phyloP scores from a whole-genome alignment of 2,329 filamentous ascomycete genomes.

The Hypoxylon sp. region DNA sequence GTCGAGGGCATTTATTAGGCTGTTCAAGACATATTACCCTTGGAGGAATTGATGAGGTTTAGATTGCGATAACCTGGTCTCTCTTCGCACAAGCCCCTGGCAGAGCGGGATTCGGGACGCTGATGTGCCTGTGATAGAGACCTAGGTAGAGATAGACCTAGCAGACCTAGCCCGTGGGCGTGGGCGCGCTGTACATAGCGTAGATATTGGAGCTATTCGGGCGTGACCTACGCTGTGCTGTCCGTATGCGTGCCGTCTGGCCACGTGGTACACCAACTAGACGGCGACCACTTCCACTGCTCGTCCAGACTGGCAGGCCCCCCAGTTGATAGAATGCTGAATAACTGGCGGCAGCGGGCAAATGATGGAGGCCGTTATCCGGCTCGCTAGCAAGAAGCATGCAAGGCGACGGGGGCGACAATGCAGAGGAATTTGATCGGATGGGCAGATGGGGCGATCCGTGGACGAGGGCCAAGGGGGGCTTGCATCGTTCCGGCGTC shows the following conservation, averaged over 20 bases:
- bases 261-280: not conserved
- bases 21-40: not conserved
- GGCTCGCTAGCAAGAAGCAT: too few relatives aligned
- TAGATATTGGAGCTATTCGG: not conserved
- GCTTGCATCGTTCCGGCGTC: too few relatives aligned
- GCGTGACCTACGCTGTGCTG: not conserved
- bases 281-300: not conserved
- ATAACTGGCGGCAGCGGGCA: not conserved
- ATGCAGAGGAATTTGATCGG: slow-evolving; percentile 2
- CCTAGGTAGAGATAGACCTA: too few relatives aligned
- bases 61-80: not conserved
- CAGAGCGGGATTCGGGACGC: too few relatives aligned
- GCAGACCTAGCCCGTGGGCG: too few relatives aligned
- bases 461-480: too few relatives aligned
- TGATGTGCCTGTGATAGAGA: too few relatives aligned
- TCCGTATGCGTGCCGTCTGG: not conserved
- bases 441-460: not conserved
- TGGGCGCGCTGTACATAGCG: too few relatives aligned
- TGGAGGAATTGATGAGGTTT: not conserved
- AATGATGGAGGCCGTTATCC: too few relatives aligned
- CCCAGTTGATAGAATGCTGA: not conserved
- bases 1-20: slow-evolving; percentile 14
- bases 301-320: too few relatives aligned
- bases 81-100: too few relatives aligned
- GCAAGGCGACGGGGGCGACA: not conserved